A percentile compares a stretch with the other conserved stretches of the same genome.
Conservation (phyloP, 352 stramenopile species). For the Peronospora farinosa region DNA sequence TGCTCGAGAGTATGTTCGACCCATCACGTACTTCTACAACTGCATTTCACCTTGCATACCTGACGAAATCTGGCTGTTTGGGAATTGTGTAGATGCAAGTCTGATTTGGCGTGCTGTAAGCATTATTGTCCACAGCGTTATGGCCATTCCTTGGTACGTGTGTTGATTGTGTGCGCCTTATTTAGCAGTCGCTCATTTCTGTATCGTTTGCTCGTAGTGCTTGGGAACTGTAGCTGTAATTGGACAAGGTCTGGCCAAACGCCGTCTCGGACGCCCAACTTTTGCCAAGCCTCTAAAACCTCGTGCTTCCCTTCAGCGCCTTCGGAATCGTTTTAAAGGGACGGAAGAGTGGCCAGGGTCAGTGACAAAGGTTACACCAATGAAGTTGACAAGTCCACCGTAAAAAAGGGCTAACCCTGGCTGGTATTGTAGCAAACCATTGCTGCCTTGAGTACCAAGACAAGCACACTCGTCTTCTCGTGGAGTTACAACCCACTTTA, state of each 20-base stretch:
- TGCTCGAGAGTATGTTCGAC: constrained; percentile 31
- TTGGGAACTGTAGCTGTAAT: constrained; percentile 55
- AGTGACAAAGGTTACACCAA: constrained; percentile 18
- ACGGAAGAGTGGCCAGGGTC: constrained; percentile 58
- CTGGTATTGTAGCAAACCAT: not conserved
- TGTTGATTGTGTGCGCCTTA: not conserved
- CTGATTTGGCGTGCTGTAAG: constrained; percentile 37
- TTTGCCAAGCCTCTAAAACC: constrained; percentile 61
- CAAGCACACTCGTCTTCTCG: not conserved
- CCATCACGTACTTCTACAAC: not conserved
- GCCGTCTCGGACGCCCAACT: constrained; percentile 46
- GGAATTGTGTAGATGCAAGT: constrained; percentile 38
- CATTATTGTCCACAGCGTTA: constrained; percentile 61
- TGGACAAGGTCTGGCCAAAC: constrained; percentile 55
- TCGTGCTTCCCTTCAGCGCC: constrained; percentile 59
- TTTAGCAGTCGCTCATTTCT: constrained; percentile 4
- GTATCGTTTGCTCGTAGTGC: constrained; percentile 37
- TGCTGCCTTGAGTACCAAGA: too few species aligned
- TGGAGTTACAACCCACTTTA: too few species aligned
- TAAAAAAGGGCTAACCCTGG: constrained; percentile 11
- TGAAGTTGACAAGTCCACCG: constrained; percentile 3
- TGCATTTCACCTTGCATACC: not conserved
- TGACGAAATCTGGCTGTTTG: constrained; percentile 2
- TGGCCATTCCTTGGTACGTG: constrained; percentile 59
- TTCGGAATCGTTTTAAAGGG: constrained; percentile 57